Base-by-base conservation (phyloP, 1,284 basidiomycete species). In the Xerocomus cyaneibrunnescens region DNA sequence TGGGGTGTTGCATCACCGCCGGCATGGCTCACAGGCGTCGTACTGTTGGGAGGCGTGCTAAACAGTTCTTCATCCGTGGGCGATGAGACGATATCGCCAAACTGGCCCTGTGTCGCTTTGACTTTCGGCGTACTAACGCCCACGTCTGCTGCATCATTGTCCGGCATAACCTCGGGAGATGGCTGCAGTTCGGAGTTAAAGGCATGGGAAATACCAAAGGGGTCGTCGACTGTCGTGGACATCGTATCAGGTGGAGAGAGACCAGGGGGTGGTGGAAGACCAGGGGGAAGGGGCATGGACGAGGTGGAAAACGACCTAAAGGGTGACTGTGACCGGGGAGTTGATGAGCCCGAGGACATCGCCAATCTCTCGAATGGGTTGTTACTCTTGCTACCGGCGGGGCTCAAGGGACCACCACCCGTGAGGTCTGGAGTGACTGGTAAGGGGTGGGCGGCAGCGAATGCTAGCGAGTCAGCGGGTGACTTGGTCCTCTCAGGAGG, bases 301-400 rank as follows among this genome's bases (percentile, higher is more conserved):
- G 74, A 57, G 46, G 74, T 71, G 28, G 74, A 67, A 58, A 84
- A 78, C 3, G 81, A 72, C 49, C 77, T 65, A 65, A 85, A 85
- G 2, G 79, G 76, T 1, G 81, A 85, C 57, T 80, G 75, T 3
- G 83, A 76, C 37, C 79, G 77, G 38, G 74, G 76, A 13, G 72
- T 75, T 1, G 75, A 68, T 28, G 73, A 62, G 10, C 75, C 76
- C 25, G 76, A 70, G 42, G 74, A 66, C 69, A 76, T 74, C 1
- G 75, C 75, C 43, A 95, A 72, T 36, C 89, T 76, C 57, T 94
- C 95, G 65, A 99, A 99, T 0, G 96, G 96, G 68, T 99, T 99
- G 62, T 87, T 96, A 62, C 91, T 94, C 72, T 89, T 87, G 38
- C 76, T 32, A 64, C 74, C 8, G 72, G 62, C 51, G 8, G 73